Percentiles rank a stretch among this genome's conserved stretches.
Evolutionary conservation across 768 basidiomycete genomes (phyloP).

Genomic region (Exidia glandulosa): DNA sequence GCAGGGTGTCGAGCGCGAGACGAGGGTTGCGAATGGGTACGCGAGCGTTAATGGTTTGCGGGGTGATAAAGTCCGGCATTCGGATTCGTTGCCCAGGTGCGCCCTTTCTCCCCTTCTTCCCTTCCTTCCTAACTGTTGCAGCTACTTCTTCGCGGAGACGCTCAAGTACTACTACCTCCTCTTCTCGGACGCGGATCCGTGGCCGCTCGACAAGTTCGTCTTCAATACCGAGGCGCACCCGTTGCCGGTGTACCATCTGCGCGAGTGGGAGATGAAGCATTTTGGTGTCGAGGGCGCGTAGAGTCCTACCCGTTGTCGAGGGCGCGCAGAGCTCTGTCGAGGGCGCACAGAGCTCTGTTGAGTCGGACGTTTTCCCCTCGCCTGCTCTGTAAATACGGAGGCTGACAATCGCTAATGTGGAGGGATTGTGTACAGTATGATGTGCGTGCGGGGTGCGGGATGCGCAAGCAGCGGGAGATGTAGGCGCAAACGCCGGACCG

Average conservation of each 20-base stretch:
- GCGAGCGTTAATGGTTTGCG: conserved; percentile 5
- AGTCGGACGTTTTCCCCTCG: no score
- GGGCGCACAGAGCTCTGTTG: no score
- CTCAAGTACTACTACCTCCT: conserved; percentile 12
- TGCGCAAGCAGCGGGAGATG: no score
- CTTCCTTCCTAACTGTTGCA: background rate
- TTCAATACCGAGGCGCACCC: conserved; percentile 16
- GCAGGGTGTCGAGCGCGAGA: conserved; percentile 11
- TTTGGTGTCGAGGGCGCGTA: background rate
- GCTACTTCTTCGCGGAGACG: conserved; percentile 13
- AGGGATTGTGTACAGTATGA: no score
- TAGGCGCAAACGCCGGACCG: no score
- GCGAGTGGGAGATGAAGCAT: background rate
- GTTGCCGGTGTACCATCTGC: conserved; percentile 2
- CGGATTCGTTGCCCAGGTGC: conserved; percentile 5
- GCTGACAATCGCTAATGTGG: no score
- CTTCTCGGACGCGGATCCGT: conserved; percentile 5
- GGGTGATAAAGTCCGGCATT: background rate
- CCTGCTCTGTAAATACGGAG: no score
- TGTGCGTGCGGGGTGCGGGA: no score
- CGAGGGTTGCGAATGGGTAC: conserved; percentile 11
- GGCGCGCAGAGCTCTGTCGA: no score
- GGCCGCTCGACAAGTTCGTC: conserved; percentile 8
- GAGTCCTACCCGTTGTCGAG: no score
- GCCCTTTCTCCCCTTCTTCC: background rate